A percentile compares a stretch with the other conserved stretches of the same genome.
phyloP scores from a whole-genome alignment of 2,329 filamentous ascomycete species.

The Fusarium incarnatum region DNA sequence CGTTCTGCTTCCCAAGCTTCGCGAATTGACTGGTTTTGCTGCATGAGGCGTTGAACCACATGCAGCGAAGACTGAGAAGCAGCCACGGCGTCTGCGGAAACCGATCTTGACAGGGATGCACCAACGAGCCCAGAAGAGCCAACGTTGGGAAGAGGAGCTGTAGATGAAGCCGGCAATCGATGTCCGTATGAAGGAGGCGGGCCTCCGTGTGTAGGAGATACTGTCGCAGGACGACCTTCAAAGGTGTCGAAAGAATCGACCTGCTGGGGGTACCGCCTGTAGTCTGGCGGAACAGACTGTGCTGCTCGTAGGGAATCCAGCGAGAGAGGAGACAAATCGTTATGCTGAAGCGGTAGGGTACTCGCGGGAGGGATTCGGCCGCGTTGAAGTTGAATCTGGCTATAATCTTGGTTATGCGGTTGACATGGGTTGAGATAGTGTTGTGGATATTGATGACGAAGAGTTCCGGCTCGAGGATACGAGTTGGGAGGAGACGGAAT shows the following conservation, averaged over 20 bases:
- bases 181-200: constrained; percentile 28
- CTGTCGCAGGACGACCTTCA: constrained; percentile 28
- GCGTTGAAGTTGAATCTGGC: constrained; percentile 28
- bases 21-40: constrained; percentile 58
- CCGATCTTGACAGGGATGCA: constrained; percentile 45
- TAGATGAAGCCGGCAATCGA: constrained; percentile 37
- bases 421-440: constrained; percentile 38
- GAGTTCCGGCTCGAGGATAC: constrained; percentile 34
- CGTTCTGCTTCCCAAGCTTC: constrained; percentile 67
- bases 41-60: constrained; percentile 55
- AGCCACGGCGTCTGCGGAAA: constrained; percentile 48
- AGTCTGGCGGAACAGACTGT: constrained; percentile 32
- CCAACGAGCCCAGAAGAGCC: constrained; percentile 37
- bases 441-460: constrained; percentile 42
- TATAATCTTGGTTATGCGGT: constrained; percentile 32
- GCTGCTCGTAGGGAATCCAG: constrained; percentile 44
- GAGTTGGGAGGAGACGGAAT: constrained; percentile 36
- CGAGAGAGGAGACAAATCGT: constrained; percentile 39
- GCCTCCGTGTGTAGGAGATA: constrained; percentile 35
- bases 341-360: constrained; percentile 34
- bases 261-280: constrained; percentile 31
- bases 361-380: constrained; percentile 43
- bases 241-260: constrained; percentile 24
- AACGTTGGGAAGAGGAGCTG: constrained; percentile 39
- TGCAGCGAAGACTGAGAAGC: constrained; percentile 51